phyloP scores from a whole-genome alignment of 129 eudicot species.

The Calendula officinalis region DNA sequence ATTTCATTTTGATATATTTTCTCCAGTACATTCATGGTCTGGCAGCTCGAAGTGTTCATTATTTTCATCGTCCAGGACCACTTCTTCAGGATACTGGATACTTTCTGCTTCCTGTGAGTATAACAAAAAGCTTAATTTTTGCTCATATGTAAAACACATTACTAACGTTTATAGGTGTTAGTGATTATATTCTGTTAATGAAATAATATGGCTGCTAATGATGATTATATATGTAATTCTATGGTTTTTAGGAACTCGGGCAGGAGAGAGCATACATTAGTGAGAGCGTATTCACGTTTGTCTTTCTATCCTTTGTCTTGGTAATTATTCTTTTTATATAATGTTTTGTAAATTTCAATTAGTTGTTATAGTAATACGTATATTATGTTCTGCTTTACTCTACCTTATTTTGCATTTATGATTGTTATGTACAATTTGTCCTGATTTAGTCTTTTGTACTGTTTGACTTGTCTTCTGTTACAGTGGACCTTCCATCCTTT shows the following conservation, averaged over 20 bases:
- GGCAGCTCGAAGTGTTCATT: slow-evolving; percentile 95
- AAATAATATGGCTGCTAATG: too few species aligned
- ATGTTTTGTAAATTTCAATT: background rate
- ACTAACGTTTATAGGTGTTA: too few species aligned
- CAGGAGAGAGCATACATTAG: slow-evolving; percentile 84
- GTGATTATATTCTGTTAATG: too few species aligned
- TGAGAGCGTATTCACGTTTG: slow-evolving; percentile 71
- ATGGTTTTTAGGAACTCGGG: slow-evolving; percentile 73
- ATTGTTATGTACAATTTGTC: slow-evolving; percentile 30
- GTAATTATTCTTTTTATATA: slow-evolving; percentile 40
- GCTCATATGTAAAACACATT: background rate
- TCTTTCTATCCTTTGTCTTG: slow-evolving; percentile 75
- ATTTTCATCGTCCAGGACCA: slow-evolving; percentile 94
- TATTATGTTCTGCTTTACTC: too few species aligned
- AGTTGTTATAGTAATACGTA: too few species aligned
- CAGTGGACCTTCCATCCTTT: slow-evolving; percentile 99
- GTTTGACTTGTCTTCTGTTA: slow-evolving; percentile 34
- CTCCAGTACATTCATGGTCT: slow-evolving; percentile 90
- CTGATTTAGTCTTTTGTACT: slow-evolving; percentile 26
- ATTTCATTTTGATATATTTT: background rate
- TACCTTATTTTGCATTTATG: slow-evolving; percentile 19
- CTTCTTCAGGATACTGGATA: slow-evolving; percentile 81
- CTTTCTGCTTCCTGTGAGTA: slow-evolving; percentile 82
- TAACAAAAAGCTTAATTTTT: background rate
- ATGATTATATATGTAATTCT: background rate